Evolutionary conservation across 331 rosid species (phyloP).

Genomic region (Pyrus hybrid): DNA sequence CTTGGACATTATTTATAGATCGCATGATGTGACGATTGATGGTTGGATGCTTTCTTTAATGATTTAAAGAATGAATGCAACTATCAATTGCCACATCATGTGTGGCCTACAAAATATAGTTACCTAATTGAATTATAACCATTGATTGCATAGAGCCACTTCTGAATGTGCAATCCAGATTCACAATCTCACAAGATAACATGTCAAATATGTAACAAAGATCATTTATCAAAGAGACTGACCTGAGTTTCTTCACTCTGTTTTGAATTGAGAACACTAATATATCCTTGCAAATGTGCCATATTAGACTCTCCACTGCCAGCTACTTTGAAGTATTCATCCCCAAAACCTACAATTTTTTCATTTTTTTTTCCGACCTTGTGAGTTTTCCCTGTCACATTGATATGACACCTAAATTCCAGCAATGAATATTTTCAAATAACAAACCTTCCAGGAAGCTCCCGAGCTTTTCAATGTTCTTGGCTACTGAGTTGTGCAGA

Average conservation of each 20-base stretch:
- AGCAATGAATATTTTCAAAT: background rate
- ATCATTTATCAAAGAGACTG: background rate
- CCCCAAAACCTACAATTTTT: constrained; percentile 30
- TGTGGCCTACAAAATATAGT: too few relatives aligned
- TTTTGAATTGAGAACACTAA: constrained; percentile 34
- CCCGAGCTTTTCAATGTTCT: constrained; percentile 35
- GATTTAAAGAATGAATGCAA: too few relatives aligned
- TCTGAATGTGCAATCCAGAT: background rate
- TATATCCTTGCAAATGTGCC: constrained; percentile 23
- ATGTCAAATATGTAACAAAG: background rate
- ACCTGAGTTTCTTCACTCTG: constrained; percentile 35
- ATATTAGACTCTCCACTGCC: constrained; percentile 5
- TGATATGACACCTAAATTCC: background rate
- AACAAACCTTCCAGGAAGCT: constrained; percentile 29
- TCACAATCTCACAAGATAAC: background rate
- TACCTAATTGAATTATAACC: background rate
- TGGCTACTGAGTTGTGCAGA: constrained; percentile 32
- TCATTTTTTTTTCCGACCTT: background rate
- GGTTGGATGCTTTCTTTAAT: too few relatives aligned
- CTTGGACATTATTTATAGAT: too few relatives aligned
- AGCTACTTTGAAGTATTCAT: constrained; percentile 16
- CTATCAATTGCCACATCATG: too few relatives aligned
- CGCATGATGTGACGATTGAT: too few relatives aligned
- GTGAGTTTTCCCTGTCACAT: background rate
- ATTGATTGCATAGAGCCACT: background rate